Conservation (phyloP, 2,329 filamentous ascomycete genomes). For the Colletotrichum sp. region DNA sequence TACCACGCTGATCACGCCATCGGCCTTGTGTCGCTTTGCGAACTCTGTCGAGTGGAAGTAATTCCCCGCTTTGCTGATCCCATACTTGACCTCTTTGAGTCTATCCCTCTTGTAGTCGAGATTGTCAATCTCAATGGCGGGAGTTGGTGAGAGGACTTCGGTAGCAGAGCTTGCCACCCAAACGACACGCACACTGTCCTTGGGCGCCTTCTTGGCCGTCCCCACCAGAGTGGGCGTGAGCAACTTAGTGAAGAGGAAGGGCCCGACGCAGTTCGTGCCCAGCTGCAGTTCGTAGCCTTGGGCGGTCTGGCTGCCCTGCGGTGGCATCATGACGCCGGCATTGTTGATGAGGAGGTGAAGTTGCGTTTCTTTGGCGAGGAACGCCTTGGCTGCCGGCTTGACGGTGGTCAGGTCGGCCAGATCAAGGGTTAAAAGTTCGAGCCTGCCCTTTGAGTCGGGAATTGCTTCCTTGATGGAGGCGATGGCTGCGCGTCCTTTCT, state of each 20-base stretch:
- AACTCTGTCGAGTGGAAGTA: conserved; percentile 36
- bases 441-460: conserved; percentile 40
- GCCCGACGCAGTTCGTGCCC: conserved; percentile 42
- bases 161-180: conserved; percentile 36
- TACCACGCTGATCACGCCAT: conserved; percentile 25
- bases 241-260: conserved; percentile 42
- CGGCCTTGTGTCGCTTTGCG: conserved; percentile 28
- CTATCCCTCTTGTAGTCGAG: conserved; percentile 29
- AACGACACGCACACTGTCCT: conserved; percentile 34
- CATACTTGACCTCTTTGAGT: conserved; percentile 30
- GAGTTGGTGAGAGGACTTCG: conserved; percentile 24
- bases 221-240: conserved; percentile 38
- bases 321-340: conserved; percentile 47
- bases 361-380: conserved; percentile 31
- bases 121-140: conserved; percentile 31
- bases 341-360: conserved; percentile 51
- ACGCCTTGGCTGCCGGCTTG: conserved; percentile 32
- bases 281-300: conserved; percentile 49
- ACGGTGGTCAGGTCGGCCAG: conserved; percentile 42
- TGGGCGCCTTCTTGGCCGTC: conserved; percentile 33
- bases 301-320: conserved; percentile 42
- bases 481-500: conserved; percentile 52
- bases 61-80: conserved; percentile 35
- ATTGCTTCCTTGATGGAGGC: conserved; percentile 39
- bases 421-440: conserved; percentile 53